Evolutionary conservation across 768 basidiomycete genomes (phyloP), one percentile per base, ranked within the genome.

Genomic region (Russula sp.): DNA sequence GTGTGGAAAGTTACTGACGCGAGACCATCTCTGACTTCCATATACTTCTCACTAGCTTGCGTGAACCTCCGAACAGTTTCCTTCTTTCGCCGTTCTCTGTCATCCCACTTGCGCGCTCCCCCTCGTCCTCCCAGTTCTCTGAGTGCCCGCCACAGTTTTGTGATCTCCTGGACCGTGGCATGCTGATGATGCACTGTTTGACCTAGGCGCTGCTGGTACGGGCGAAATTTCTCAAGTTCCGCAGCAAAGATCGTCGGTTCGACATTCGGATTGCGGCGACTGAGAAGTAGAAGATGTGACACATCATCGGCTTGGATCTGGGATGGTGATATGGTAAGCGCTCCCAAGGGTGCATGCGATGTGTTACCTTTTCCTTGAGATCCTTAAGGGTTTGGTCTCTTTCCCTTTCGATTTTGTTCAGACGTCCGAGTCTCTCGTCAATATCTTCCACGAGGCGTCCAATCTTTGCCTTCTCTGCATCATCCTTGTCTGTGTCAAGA

Each of bases 281-380:
- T 96, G 52, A 98, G 82, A 5, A 99, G 81, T 0, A 98, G 82
- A 1, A 97, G 79, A 70, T 96, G 93, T 0, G 96, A 99, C 32
- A 98, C 96, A 66, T 99, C 97, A 74, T 99, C 97, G 32, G 81
- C 78, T 84, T 98, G 97, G 50, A 97, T 82, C 94, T 98, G 25
- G 16, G 53, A 34, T 34, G 46, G 49, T 7, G 34, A 47, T 62
- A 10, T 34, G 32, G 56, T 61, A 25, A 57, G 39, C 22, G 22
- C 43, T 41, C 39, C 48, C 5, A 46, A 54, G 36, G 39, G 14
- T 20, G 11, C 38, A 54, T 41, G 18, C 55, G 16, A 3, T 20
- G 43, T 48, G 59, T 47, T 57, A 93, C 95, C 83, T 96, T 97
- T 47, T 98, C 95, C 72, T 98, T 99, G 52, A 99, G 77, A 70